phyloP scores from a whole-genome alignment of 345 rosid genomes.

The Carallia pectinifolia region DNA sequence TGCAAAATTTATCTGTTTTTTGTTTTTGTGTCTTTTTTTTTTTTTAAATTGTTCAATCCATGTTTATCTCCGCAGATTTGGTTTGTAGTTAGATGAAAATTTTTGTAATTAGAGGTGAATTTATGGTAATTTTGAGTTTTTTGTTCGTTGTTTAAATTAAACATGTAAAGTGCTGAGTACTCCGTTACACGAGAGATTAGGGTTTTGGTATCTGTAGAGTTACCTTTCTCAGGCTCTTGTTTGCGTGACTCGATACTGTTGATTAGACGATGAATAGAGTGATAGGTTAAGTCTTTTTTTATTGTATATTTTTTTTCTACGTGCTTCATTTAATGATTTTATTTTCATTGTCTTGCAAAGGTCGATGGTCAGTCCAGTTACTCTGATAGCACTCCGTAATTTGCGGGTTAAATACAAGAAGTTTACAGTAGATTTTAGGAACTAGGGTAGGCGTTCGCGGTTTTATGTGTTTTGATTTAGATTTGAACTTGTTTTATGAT shows the following conservation, averaged over 20 bases:
- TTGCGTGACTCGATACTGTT: neutral
- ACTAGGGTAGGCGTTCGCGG: neutral
- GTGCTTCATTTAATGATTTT: too few species aligned
- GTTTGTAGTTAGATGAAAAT: neutral
- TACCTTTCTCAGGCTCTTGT: neutral
- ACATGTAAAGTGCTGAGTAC: neutral
- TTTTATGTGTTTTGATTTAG: conserved; percentile 5
- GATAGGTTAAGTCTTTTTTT: neutral
- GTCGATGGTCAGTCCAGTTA: conserved; percentile 1
- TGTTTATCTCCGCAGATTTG: neutral
- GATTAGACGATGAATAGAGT: neutral
- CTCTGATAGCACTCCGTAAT: conserved; percentile 3
- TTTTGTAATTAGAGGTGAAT: conserved; percentile 1
- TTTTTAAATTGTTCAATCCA: too few species aligned
- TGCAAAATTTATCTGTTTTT: conserved; percentile 4
- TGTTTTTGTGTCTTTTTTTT: too few species aligned
- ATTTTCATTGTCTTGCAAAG: conserved; percentile 6
- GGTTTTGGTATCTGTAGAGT: neutral
- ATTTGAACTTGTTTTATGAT: conserved; percentile 11
- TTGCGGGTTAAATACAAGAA: too few species aligned
- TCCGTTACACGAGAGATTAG: neutral
- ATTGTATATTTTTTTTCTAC: too few species aligned
- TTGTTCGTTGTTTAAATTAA: neutral
- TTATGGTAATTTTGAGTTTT: too few species aligned
- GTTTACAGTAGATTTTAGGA: neutral